phyloP scores from a whole-genome alignment of 305 asterid genomes.

The Petunia hybrid region DNA sequence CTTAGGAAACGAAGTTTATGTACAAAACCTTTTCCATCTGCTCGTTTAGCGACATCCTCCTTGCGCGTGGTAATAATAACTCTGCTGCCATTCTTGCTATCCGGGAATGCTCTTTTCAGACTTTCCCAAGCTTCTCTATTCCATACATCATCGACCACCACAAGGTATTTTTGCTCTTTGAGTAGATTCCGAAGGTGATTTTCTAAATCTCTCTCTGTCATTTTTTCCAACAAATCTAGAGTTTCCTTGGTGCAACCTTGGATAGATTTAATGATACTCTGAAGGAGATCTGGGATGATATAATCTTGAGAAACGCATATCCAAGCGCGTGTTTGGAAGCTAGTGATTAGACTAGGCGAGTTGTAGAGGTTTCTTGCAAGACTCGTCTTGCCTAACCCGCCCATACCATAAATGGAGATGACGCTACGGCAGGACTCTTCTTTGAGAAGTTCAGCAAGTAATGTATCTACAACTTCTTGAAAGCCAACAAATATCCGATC shows the following conservation, averaged over 20 bases:
- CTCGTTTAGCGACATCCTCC: background rate
- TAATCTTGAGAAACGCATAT: conserved; percentile 16
- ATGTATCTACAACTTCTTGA: conserved; percentile 16
- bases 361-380: background rate
- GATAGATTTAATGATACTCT: background rate
- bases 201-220: background rate
- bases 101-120: background rate
- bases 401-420: conserved; percentile 22
- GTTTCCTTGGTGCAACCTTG: background rate
- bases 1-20: conserved; percentile 1
- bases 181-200: background rate
- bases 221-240: background rate
- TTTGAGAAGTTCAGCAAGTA: conserved; percentile 28
- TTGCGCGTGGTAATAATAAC: background rate
- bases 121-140: conserved; percentile 8
- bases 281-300: background rate
- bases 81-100: background rate
- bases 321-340: background rate
- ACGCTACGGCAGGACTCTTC: background rate
- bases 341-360: background rate
- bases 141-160: background rate
- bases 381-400: conserved; percentile 6
- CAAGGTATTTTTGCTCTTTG: background rate
- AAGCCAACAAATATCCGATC: conserved; percentile 23
- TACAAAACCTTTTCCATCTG: background rate